These are phyloP conservation scores for Penicillium samsonianum DNA, from an alignment of 495 filamentous ascomycete species.

Conservation along the genomic window DNA sequence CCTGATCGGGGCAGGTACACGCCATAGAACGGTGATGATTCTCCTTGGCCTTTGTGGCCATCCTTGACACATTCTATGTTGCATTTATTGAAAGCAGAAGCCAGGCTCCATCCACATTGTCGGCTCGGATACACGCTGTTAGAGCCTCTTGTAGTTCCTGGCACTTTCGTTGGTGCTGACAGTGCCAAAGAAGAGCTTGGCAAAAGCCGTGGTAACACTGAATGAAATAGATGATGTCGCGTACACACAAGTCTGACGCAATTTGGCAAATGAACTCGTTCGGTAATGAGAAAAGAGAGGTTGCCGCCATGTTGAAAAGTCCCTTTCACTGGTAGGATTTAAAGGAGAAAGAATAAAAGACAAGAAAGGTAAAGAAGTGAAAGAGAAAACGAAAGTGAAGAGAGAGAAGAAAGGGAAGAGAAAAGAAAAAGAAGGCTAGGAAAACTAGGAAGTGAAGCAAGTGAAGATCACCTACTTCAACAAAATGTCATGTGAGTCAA, in stretches of 20 bases:
- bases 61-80: neutral
- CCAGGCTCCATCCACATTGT: neutral
- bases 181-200: neutral
- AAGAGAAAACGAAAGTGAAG: too few relatives aligned
- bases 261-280: neutral
- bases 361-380: too few relatives aligned
- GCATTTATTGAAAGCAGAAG: neutral
- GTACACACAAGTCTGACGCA: neutral
- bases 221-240: neutral
- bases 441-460: too few relatives aligned
- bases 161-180: neutral
- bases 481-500: too few relatives aligned
- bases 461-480: too few relatives aligned
- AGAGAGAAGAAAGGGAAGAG: too few relatives aligned
- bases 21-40: too few relatives aligned
- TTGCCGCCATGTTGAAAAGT: neutral
- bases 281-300: conserved; percentile 7
- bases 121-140: neutral
- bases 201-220: neutral
- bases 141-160: neutral
- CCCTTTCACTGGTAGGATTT: too few relatives aligned
- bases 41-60: too few relatives aligned
- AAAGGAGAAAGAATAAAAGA: too few relatives aligned
- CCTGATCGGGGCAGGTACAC: too few relatives aligned
- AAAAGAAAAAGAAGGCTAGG: too few relatives aligned